Conservation (phyloP, 192 early-diverging fungal species). For the Ambispora gerdemannii region DNA sequence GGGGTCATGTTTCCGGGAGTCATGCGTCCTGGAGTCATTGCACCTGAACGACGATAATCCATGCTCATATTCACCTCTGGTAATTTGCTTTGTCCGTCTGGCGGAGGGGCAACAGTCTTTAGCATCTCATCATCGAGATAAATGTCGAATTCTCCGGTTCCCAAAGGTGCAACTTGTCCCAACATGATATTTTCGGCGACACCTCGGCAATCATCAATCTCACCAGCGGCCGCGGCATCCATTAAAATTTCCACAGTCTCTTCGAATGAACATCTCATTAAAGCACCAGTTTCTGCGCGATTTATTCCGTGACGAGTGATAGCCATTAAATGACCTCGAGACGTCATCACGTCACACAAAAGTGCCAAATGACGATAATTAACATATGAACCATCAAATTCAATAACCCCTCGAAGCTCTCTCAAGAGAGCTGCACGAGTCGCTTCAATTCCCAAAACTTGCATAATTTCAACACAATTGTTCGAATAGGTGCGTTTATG, state of each 20-base stretch:
- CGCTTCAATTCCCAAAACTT: slow-evolving; percentile 96
- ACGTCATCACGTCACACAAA: slow-evolving; percentile 96
- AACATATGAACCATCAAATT: slow-evolving; percentile 95
- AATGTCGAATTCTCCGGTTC: slow-evolving; percentile 91
- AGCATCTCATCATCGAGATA: slow-evolving; percentile 93
- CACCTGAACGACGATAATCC: slow-evolving; percentile 49
- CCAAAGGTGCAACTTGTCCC: slow-evolving; percentile 94
- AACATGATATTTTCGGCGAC: slow-evolving; percentile 98
- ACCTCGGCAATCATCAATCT: slow-evolving; percentile 91
- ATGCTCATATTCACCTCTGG: slow-evolving; percentile 49
- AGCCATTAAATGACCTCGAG: slow-evolving; percentile 88
- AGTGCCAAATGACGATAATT: slow-evolving; percentile 97
- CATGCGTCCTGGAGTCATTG: slow-evolving; percentile 60
- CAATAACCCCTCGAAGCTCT: slow-evolving; percentile 90
- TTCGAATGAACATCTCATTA: slow-evolving; percentile 96
- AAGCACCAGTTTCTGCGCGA: slow-evolving; percentile 86
- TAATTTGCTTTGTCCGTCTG: slow-evolving; percentile 47
- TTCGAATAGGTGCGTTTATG: slow-evolving; percentile 81
- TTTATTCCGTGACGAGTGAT: slow-evolving; percentile 99
- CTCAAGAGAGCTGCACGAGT: slow-evolving; percentile 84
- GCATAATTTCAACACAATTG: slow-evolving; percentile 85
- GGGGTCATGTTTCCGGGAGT: slow-evolving; percentile 74
- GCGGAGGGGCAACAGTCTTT: slow-evolving; percentile 60
- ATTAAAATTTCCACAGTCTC: slow-evolving; percentile 98
- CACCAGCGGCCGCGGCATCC: slow-evolving; percentile 88